A percentile compares a stretch with the other conserved stretches of the same genome.
Evolutionary conservation across 129 eudicot genomes (phyloP).

Genomic region (Erigeron canadensis): DNA sequence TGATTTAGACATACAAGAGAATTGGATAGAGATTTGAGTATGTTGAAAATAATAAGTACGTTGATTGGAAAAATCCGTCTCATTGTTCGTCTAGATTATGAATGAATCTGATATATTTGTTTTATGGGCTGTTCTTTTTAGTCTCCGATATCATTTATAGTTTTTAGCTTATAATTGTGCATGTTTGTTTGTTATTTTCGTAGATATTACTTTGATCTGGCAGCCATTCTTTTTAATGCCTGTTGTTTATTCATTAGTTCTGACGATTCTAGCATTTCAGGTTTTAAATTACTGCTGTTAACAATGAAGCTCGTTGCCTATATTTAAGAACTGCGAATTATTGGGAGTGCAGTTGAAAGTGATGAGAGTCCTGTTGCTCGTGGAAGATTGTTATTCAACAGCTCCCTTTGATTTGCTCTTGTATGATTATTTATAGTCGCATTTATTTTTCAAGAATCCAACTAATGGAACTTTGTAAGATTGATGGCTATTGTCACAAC

Average conservation of each 20-base stretch:
- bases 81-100: too few relatives aligned
- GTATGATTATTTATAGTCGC: not conserved
- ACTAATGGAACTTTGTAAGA: conserved; percentile 20
- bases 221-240: not conserved
- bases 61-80: too few relatives aligned
- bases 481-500: not conserved
- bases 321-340: conserved; percentile 4
- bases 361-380: conserved; percentile 5
- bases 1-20: too few relatives aligned
- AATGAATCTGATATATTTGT: too few relatives aligned
- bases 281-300: conserved; percentile 15
- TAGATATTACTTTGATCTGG: not conserved
- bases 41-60: too few relatives aligned
- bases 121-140: too few relatives aligned
- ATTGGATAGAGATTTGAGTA: too few relatives aligned
- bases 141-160: too few relatives aligned
- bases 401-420: conserved; percentile 33
- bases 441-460: conserved; percentile 5
- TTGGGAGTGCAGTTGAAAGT: conserved; percentile 15
- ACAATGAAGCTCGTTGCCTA: conserved; percentile 25
- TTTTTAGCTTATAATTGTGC: not conserved
- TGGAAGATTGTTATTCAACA: not conserved
- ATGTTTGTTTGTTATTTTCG: too few relatives aligned
- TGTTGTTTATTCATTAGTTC: conserved; percentile 3
- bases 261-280: conserved; percentile 23